phyloP scores from a whole-genome alignment of 345 rosid genomes.

The Rhodamnia rubescens region DNA sequence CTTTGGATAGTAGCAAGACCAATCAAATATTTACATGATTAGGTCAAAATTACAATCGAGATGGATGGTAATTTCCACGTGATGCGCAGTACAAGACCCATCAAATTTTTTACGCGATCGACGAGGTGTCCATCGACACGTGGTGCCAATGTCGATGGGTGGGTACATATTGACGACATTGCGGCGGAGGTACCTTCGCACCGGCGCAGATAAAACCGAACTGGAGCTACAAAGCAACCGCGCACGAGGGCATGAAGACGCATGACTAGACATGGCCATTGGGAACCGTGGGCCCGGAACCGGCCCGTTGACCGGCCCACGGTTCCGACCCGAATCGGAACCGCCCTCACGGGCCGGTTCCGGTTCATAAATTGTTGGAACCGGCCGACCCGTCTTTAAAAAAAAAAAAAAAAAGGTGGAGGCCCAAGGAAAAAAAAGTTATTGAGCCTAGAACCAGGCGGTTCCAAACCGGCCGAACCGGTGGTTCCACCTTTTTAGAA shows the following conservation, averaged over 20 bases:
- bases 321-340: too few species aligned
- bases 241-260: not conserved
- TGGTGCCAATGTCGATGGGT: not conserved
- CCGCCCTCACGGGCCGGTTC: too few species aligned
- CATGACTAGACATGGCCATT: too few species aligned
- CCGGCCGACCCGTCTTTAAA: too few species aligned
- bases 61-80: not conserved
- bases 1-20: not conserved
- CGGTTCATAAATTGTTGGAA: too few species aligned
- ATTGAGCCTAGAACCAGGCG: too few species aligned
- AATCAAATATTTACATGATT: not conserved
- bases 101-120: not conserved
- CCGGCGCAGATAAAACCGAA: not conserved
- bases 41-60: not conserved
- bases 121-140: not conserved
- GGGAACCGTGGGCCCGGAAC: too few species aligned
- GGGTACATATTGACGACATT: not conserved
- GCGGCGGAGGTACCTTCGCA: not conserved
- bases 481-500: too few species aligned
- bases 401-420: too few species aligned
- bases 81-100: not conserved
- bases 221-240: not conserved
- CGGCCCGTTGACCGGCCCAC: too few species aligned
- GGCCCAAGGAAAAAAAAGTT: too few species aligned
- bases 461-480: too few species aligned